phyloP scores from a whole-genome alignment of 2,329 filamentous ascomycete genomes.

The Aspergillus persii region DNA sequence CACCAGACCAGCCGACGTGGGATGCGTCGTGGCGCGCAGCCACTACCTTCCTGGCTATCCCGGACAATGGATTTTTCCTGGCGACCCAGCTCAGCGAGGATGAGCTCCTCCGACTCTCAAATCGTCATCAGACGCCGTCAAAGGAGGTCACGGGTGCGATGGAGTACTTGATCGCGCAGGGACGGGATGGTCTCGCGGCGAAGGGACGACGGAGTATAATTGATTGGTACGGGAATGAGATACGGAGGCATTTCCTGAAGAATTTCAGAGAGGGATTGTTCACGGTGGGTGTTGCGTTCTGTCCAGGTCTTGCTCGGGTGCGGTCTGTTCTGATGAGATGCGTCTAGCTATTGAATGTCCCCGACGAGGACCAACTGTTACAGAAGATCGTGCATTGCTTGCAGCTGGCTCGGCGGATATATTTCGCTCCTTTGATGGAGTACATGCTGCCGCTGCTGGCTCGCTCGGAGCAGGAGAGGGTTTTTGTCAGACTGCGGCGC shows the following conservation, averaged over 20 bases:
- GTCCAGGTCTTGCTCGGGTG: background rate
- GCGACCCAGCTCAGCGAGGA: conserved; percentile 25
- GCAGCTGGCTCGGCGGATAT: conserved; percentile 36
- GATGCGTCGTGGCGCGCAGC: conserved; percentile 42
- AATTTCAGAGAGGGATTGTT: conserved; percentile 36
- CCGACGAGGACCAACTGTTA: conserved; percentile 26
- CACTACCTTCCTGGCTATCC: conserved; percentile 40
- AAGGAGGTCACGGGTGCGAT: conserved; percentile 34
- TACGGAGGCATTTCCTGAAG: conserved; percentile 42
- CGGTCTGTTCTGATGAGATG: conserved; percentile 3
- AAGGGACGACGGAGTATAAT: conserved; percentile 31
- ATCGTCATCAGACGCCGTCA: conserved; percentile 26
- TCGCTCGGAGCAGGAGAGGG: conserved; percentile 25
- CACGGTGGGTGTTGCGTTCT: conserved; percentile 25
- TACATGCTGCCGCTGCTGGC: conserved; percentile 32
- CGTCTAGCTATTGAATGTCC: conserved; percentile 25
- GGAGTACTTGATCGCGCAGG: conserved; percentile 26
- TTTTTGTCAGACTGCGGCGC: conserved; percentile 38
- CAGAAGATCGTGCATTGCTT: conserved; percentile 35
- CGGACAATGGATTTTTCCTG: conserved; percentile 32
- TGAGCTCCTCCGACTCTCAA: conserved; percentile 31
- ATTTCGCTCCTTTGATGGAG: conserved; percentile 36
- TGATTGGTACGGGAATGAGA: conserved; percentile 45
- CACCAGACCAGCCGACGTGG: conserved; percentile 35
- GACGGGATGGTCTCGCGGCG: conserved; percentile 12